Percentiles rank a stretch among this genome's conserved stretches.
Conservation (phyloP, 139 green algal species). For the Chlorella vulgaris region DNA sequence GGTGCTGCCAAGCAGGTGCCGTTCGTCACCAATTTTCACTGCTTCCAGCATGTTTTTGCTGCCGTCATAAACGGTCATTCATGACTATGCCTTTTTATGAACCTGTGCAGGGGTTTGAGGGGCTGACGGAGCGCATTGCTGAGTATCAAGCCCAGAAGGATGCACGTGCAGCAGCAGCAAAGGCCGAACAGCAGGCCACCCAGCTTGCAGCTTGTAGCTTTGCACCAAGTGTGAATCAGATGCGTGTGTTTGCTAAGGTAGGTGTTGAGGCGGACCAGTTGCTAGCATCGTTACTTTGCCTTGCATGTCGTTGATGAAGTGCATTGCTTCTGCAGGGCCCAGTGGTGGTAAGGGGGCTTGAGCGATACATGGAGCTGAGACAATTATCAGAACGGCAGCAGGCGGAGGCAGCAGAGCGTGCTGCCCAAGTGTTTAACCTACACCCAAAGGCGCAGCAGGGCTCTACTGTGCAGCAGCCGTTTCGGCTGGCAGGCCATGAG, state of each 20-base stretch:
- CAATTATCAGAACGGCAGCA: slow-evolving; percentile 31
- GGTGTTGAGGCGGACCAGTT: not conserved
- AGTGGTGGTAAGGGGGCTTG: slow-evolving; percentile 34
- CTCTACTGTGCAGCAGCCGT: slow-evolving; percentile 43
- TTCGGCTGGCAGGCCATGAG: slow-evolving; percentile 36
- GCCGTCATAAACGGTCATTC: no score
- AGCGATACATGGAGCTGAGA: slow-evolving; percentile 38
- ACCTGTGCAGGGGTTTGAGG: slow-evolving; percentile 22
- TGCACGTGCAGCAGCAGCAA: not conserved
- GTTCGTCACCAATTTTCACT: no score
- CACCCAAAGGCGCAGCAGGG: slow-evolving; percentile 32
- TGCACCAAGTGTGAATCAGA: slow-evolving; percentile 17
- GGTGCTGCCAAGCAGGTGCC: slow-evolving; percentile 14
- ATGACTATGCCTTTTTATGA: not conserved
- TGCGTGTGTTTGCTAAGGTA: slow-evolving; percentile 19
- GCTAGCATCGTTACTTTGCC: not conserved
- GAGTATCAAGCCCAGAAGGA: slow-evolving; percentile 21
- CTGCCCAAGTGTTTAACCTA: slow-evolving; percentile 19
- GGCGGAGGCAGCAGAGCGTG: slow-evolving; percentile 28
- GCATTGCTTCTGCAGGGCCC: slow-evolving; percentile 12
- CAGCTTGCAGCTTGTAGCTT: slow-evolving; percentile 31
- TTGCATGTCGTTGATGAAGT: not conserved
- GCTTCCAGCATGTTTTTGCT: no score
- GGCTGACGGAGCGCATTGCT: slow-evolving; percentile 12
- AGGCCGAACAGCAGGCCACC: slow-evolving; percentile 5